Percentiles rank a stretch among this genome's conserved stretches.
Evolutionary conservation across 2,329 filamentous ascomycete species (phyloP).

Genomic region (Dothistroma pini): DNA sequence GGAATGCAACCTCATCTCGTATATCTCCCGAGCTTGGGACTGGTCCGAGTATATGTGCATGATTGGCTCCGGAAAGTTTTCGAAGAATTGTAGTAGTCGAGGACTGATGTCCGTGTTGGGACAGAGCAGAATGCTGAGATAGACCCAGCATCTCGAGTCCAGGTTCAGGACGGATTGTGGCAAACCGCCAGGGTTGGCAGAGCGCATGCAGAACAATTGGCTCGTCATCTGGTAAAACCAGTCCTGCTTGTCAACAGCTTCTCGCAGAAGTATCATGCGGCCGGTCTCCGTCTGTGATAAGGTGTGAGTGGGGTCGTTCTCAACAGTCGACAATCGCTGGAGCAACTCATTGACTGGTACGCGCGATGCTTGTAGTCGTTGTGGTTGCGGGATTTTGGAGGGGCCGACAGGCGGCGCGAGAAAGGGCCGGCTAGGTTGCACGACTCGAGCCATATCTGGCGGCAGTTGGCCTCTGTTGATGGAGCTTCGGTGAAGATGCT

Average conservation of each 20-base stretch:
- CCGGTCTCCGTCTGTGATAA: conserved; percentile 19
- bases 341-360: conserved; percentile 10
- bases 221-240: conserved; percentile 63
- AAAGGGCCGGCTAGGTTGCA: conserved; percentile 1
- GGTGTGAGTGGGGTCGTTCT: neutral
- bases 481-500: neutral
- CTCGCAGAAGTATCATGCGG: conserved; percentile 53
- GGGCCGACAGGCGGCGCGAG: conserved; percentile 1
- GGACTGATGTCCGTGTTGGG: conserved; percentile 43
- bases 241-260: conserved; percentile 57
- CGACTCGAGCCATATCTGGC: neutral
- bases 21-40: conserved; percentile 39
- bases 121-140: conserved; percentile 46
- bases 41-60: conserved; percentile 36
- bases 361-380: conserved; percentile 10
- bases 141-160: conserved; percentile 27
- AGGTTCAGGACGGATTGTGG: conserved; percentile 39
- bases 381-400: neutral
- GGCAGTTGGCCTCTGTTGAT: neutral
- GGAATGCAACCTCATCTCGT: conserved; percentile 30
- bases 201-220: conserved; percentile 60
- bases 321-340: conserved; percentile 3
- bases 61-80: conserved; percentile 49
- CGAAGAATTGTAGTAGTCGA: conserved; percentile 44
- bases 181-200: conserved; percentile 37